Evolutionary conservation across 164 flowering plant genomes (phyloP), one percentile per base, ranked within the genome.

Genomic region (Hamamelis virginiana): DNA sequence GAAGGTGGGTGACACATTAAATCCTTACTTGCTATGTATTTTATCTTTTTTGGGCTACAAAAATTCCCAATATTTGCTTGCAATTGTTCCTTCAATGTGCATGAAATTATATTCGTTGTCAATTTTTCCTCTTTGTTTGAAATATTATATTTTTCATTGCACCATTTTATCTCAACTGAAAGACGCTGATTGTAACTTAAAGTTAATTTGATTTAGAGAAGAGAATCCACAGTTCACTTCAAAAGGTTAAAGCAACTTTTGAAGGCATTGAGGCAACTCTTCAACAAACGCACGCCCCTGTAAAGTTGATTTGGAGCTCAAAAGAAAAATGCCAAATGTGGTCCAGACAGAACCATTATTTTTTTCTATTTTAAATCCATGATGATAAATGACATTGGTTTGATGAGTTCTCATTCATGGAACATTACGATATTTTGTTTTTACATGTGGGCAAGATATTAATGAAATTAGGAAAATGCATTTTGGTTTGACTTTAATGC

Each of bases 1-100:
- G 91, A 85, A 74, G 91, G 91, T 85, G 15, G 8, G 25, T 52
- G 9, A 1, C 23, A 48, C 8, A 14, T 8, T 59, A 8, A 43
- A 6, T 41, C 14, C 26, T 44, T 18, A 10, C 22, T 56, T 53
- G 59, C 1, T n/a, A 62, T 13, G 8, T n/a, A 18, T 10, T 50
- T 11, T 22, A 22, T 63, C 21, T 10, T 22, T 63, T 21, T 45
- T 5, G n/a, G 21, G 63, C 38, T 33, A 62, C 10, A 19, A 41
- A 43, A 62, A 15, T 2, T 43, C 6, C 28, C 43, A 38, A 18
- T 59, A 3, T 18, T 16, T 16, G 10, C 23, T 33, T 59, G 63
- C 44, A 28, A 62, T 44, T 12, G 5, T 62, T 8, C 9, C 12
- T 43, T 62, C 8, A 18, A 16, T 23, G 5, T 22, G 11, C 48